A percentile compares a stretch with the other conserved stretches of the same genome.
Conservation (phyloP, 2,329 filamentous ascomycete genomes). For the Alternaria triticimaculans region DNA sequence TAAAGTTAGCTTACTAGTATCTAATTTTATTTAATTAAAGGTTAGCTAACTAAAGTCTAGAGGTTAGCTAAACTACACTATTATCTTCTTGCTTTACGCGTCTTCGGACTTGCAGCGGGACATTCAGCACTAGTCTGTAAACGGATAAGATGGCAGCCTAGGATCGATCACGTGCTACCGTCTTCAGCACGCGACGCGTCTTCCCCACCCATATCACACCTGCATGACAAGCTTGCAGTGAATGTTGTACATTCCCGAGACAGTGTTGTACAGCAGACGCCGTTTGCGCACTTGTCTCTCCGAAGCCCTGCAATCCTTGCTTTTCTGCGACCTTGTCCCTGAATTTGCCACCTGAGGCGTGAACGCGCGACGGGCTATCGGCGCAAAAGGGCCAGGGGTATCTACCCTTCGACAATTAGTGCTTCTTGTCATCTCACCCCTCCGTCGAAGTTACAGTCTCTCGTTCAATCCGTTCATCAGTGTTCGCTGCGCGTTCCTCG, state of each 20-base stretch:
- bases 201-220: slow-evolving; percentile 4
- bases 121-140: slow-evolving; percentile 1
- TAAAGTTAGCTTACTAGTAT: too few relatives aligned
- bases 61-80: too few relatives aligned
- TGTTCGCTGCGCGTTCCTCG: neutral
- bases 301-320: neutral
- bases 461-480: neutral
- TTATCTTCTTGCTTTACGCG: neutral
- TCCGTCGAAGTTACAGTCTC: slow-evolving; percentile 6
- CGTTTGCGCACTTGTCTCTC: neutral
- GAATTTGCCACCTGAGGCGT: slow-evolving; percentile 38
- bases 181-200: slow-evolving; percentile 8
- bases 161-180: slow-evolving; percentile 8
- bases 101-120: neutral
- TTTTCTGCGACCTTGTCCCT: slow-evolving; percentile 1
- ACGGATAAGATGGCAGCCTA: neutral
- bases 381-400: slow-evolving; percentile 30
- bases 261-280: neutral
- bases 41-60: too few relatives aligned
- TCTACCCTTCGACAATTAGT: slow-evolving; percentile 25
- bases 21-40: too few relatives aligned
- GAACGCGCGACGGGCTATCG: slow-evolving; percentile 33
- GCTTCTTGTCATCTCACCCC: slow-evolving; percentile 10
- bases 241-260: neutral
- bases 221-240: neutral